Evolutionary conservation across 331 rosid species (phyloP), one percentile per base, ranked within the genome.

Genomic region (Acacia pycnantha): DNA sequence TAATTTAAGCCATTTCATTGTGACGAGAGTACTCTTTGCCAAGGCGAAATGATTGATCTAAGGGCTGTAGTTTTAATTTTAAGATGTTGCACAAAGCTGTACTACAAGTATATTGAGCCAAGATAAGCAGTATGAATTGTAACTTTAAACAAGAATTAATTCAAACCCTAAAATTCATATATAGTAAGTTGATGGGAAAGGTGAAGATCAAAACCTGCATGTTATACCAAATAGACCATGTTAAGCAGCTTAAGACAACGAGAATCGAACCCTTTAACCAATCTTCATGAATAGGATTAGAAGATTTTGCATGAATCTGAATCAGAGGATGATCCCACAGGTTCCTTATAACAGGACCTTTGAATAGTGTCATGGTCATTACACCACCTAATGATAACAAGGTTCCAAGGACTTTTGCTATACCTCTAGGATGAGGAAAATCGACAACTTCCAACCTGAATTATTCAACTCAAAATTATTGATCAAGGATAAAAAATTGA

Each of bases 201-300:
- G 21, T 69, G 26, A 27, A 16, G 76, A 22, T 70, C n/a, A 69
- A 64, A 70, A 95, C 98, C 98, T 95, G 98, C 97, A 93, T 88
- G n/a, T 89, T 92, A 84, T 82, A 95, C 91, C 90, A 92, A 8
- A 91, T 27, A 82, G 98, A 91, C 94, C 92, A 88, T 21, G 86
- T 83, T 44, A 93, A 47, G 90, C 98, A 90, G 85, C 96, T 89
- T 78, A 86, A 31, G 78, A 88, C 80, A 0, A 88, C 86, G 13
- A 93, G 96, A 82, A 90, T 51, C 26, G 98, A 95, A 78, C 98
- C 98, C 92, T 86, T 90, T 40, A 92, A 59, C 92, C 98, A 89
- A 27, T 80, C 76, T 65, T 90, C 90, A 64, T 83, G 89, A 13
- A 76, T 68, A 51, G 86, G 75, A 56, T n/a, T 22, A n/a, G 84